Conservation (phyloP, 169 alveolate species). For the Plasmodium gallinaceum region DNA sequence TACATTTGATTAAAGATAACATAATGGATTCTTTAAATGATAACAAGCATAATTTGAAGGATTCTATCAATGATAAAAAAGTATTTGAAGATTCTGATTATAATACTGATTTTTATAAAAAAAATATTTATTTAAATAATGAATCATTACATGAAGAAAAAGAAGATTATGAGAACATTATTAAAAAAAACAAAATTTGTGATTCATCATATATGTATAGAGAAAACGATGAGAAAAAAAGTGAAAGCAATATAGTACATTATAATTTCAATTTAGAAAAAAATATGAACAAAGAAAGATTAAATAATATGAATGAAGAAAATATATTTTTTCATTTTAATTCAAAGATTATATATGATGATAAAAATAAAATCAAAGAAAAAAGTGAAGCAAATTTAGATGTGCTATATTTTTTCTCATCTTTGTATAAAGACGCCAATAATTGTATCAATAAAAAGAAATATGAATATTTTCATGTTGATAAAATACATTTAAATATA, state of each 20-base stretch:
- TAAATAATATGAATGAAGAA: not conserved
- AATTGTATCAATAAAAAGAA: constrained; percentile 32
- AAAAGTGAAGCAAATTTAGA: not conserved
- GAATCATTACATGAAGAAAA: too few relatives aligned
- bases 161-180: too few relatives aligned
- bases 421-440: constrained; percentile 11
- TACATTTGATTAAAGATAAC: not conserved
- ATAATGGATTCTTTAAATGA: constrained; percentile 1
- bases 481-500: constrained; percentile 63
- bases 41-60: not conserved
- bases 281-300: not conserved
- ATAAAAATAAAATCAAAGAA: not conserved
- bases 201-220: too few relatives aligned
- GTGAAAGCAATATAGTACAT: not conserved
- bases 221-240: not conserved
- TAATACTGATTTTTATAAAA: not conserved
- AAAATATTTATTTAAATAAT: not conserved
- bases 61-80: not conserved
- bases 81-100: not conserved
- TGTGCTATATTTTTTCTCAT: constrained; percentile 1
- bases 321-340: not conserved
- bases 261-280: not conserved
- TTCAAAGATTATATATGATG: not conserved
- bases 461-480: constrained; percentile 72
- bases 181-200: too few relatives aligned